These are phyloP conservation scores for Phanerochaete sordida DNA, from an alignment of 768 basidiomycete species.

Conservation along the genomic window DNA sequence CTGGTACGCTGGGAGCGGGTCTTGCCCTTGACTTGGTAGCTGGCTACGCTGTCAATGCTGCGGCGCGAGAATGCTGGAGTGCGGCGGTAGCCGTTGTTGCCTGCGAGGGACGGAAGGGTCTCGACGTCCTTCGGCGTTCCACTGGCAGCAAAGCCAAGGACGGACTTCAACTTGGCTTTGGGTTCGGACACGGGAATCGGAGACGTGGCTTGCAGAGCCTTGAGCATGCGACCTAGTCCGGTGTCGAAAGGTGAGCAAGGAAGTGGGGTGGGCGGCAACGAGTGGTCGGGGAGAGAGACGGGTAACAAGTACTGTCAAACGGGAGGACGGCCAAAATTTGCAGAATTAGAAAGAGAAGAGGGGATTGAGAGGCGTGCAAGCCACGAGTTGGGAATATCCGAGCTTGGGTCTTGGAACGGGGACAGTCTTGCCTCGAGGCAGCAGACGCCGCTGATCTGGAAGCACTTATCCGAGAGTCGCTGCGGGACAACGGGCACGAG, in stretches of 20 bases:
- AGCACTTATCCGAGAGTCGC: background rate
- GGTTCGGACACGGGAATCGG: slow-evolving; percentile 20
- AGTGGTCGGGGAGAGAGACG: slow-evolving; percentile 14
- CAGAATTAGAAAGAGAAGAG: slow-evolving; percentile 23
- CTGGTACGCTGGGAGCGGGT: slow-evolving; percentile 31
- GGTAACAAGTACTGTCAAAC: slow-evolving; percentile 11
- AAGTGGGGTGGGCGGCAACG: slow-evolving; percentile 21
- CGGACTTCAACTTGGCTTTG: slow-evolving; percentile 47
- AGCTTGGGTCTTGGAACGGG: slow-evolving; percentile 4
- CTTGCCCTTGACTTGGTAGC: slow-evolving; percentile 33
- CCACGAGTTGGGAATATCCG: slow-evolving; percentile 32
- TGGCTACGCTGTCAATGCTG: slow-evolving; percentile 43
- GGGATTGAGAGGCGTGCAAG: slow-evolving; percentile 30
- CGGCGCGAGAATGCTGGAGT: slow-evolving; percentile 30
- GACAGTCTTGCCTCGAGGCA: slow-evolving; percentile 15
- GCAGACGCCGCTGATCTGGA: slow-evolving; percentile 11
- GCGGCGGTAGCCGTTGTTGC: slow-evolving; percentile 7
- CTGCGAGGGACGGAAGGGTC: slow-evolving; percentile 24
- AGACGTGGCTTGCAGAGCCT: slow-evolving; percentile 29
- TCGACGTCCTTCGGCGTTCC: slow-evolving; percentile 30
- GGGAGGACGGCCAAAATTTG: slow-evolving; percentile 16
- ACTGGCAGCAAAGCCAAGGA: slow-evolving; percentile 38
- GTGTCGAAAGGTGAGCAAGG: slow-evolving; percentile 14
- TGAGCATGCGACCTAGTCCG: slow-evolving; percentile 39
- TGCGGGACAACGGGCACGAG: background rate